Conservation (phyloP, 2,329 filamentous ascomycete species). For the Coniochaeta prunicola region DNA sequence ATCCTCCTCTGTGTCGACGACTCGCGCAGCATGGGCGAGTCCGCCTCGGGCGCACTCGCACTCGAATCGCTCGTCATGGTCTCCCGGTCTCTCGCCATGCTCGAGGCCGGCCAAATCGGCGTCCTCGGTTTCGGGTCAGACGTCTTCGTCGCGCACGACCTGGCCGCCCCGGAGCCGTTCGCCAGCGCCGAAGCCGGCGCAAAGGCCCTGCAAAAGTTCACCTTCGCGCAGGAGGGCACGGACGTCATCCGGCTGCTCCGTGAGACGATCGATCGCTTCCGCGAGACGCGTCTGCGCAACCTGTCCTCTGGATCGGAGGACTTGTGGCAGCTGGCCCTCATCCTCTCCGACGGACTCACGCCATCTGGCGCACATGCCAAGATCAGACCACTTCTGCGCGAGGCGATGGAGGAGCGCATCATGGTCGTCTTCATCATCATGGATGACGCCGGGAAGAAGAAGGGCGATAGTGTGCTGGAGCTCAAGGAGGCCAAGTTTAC, state of each 20-base stretch:
- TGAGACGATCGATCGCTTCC: conserved; percentile 74
- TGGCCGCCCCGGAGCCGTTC: conserved; percentile 62
- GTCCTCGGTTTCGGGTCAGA: conserved; percentile 83
- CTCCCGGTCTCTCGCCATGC: conserved; percentile 77
- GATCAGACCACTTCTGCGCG: conserved; percentile 73
- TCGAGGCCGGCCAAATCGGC: conserved; percentile 90
- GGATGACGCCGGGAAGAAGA: conserved; percentile 53
- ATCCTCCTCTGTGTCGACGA: conserved; percentile 97
- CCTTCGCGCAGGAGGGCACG: conserved; percentile 78
- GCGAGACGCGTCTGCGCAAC: conserved; percentile 54
- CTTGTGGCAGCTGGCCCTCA: conserved; percentile 90
- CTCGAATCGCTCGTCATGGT: conserved; percentile 94
- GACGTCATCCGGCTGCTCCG: conserved; percentile 75
- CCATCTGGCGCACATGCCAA: conserved; percentile 72
- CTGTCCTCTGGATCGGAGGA: conserved; percentile 49
- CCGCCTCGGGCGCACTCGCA: conserved; percentile 67
- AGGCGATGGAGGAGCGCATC: conserved; percentile 87
- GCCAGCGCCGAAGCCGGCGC: conserved; percentile 69
- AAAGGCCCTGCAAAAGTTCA: conserved; percentile 77
- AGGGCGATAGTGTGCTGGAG: conserved; percentile 66
- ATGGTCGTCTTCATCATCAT: conserved; percentile 99
- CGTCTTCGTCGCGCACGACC: conserved; percentile 78
- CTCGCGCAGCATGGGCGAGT: conserved; percentile 84
- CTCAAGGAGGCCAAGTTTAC: conserved; percentile 78
- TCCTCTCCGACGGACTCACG: conserved; percentile 90